These are phyloP conservation scores for Emydomyces testavorans DNA, from an alignment of 2,329 filamentous ascomycete species.

Conservation along the genomic window DNA sequence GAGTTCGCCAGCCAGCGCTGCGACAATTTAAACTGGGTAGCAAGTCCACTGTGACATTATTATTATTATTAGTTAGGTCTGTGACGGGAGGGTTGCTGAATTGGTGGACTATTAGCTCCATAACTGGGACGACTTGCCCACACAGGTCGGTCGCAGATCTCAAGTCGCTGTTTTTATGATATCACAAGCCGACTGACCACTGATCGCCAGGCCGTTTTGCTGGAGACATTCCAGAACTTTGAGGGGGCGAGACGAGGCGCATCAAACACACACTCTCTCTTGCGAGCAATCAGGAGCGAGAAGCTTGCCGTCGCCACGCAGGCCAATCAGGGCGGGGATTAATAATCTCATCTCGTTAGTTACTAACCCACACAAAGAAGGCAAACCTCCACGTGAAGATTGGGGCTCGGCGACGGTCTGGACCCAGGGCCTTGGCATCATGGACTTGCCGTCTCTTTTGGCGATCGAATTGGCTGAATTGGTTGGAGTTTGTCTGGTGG, in stretches of 20 bases:
- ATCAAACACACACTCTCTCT: neutral
- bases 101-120: neutral
- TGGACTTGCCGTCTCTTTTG: neutral
- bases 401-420: conserved; percentile 1
- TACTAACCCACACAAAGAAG: conserved; percentile 7
- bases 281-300: neutral
- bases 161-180: neutral
- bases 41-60: neutral
- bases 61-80: neutral
- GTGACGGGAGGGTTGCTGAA: neutral
- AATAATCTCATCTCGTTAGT: conserved; percentile 1
- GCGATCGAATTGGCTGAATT: neutral
- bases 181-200: neutral
- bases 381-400: conserved; percentile 7
- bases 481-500: neutral
- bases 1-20: neutral
- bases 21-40: neutral
- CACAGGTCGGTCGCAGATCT: neutral
- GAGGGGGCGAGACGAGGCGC: conserved; percentile 4
- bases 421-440: conserved; percentile 7
- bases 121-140: no score
- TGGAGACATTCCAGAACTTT: conserved; percentile 7
- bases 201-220: neutral
- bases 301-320: neutral
- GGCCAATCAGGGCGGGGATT: conserved; percentile 3